Evolutionary conservation across 352 stramenopile species (phyloP), one percentile per base, ranked within the genome.

Genomic region (Globisporangium emineosum): DNA sequence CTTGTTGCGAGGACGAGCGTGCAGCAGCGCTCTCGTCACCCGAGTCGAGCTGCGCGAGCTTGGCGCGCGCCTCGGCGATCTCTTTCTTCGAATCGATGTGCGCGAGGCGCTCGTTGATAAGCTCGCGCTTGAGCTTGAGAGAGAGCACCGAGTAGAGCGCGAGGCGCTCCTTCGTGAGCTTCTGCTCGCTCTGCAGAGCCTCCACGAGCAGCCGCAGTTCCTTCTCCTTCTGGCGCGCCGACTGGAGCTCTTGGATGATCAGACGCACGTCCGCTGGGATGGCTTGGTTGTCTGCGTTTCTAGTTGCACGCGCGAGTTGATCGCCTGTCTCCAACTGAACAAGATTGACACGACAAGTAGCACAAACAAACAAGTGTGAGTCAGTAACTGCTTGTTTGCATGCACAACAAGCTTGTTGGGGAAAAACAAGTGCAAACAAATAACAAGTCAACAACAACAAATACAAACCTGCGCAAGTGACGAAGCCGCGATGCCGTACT

Each of bases 51-150:
- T 52, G 37, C 23, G 54, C 12, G 15, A 54, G 51, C 51, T 43
- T 57, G 21, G 21, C 67, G 40, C 77, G 75, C 58, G 89, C 40
- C 57, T 91, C 81, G 17, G 81, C 73, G 1, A 82, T 70, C 35
- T 90, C 79, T 58, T 85, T 86, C 63, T 86, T 88, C 10, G 79
- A 77, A 55, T 90, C 75, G 30, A 91, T 86, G 45, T 90, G 81
- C 9, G 83, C 83, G 32, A 92, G 70, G 56, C 83, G 78, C 67
- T 94, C 85, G 66, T 88, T 81, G 60, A 94, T 75, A 64, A 94
- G 74, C 37, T 91, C 79, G 47, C 81, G 79, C 64, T 88, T 89
- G 45, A 94, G 69, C 61, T 92, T 88, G 47, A 77, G 57, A 21
- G 81, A 68, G 0, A 92, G 52, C 25, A 78, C 79, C 56, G 71